phyloP scores from a whole-genome alignment of 768 basidiomycete genomes.

The Trametes coccinea region DNA sequence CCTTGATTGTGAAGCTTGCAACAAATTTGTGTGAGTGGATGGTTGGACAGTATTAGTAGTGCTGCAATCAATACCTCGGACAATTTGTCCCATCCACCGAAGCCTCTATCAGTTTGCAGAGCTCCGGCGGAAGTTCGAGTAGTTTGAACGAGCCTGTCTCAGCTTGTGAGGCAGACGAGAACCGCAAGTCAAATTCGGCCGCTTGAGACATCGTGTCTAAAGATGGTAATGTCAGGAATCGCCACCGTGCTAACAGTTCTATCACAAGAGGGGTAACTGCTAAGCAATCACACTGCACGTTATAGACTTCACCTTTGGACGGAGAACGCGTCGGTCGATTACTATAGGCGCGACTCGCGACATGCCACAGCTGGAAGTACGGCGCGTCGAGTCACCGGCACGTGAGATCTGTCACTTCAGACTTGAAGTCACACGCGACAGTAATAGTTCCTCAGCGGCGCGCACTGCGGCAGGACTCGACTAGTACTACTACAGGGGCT shows the following conservation, averaged over 20 bases:
- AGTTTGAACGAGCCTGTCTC: slow-evolving; percentile 65
- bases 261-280: neutral
- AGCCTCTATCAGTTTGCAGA: slow-evolving; percentile 62
- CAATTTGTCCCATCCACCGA: slow-evolving; percentile 32
- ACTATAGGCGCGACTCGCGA: no score
- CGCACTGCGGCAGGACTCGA: no score
- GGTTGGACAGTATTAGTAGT: no score
- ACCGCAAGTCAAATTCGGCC: slow-evolving; percentile 26
- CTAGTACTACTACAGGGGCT: no score
- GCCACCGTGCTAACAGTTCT: neutral
- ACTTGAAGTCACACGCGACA: no score
- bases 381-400: no score
- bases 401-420: no score
- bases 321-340: neutral
- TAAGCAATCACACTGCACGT: neutral
- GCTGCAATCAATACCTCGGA: no score
- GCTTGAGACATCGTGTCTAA: neutral
- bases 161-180: slow-evolving; percentile 13
- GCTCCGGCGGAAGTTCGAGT: slow-evolving; percentile 71
- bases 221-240: neutral
- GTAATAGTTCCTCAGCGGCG: no score
- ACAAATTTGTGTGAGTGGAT: neutral
- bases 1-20: slow-evolving; percentile 75
- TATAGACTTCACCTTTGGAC: no score
- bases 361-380: no score